Conservation (phyloP, 176 grass and related monocot genomes). For the Echinochloa phyllopogon region DNA sequence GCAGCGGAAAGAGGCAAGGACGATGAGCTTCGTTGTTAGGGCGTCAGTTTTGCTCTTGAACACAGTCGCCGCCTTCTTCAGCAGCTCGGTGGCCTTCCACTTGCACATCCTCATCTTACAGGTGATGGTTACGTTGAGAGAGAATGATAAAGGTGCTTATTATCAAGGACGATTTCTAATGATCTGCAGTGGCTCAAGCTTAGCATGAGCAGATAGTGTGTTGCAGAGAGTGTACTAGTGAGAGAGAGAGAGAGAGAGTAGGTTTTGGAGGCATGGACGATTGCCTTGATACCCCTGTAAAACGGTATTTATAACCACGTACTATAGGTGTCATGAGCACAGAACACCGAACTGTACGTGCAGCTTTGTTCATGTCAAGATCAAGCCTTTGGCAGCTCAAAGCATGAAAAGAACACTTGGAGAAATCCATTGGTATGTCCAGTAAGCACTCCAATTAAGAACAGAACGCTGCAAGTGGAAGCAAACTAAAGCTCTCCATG, state of each 20-base stretch:
- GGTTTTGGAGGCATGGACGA: slow-evolving; percentile 46
- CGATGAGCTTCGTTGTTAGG: slow-evolving; percentile 55
- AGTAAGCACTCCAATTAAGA: slow-evolving; percentile 36
- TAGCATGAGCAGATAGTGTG: slow-evolving; percentile 24
- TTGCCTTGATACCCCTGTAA: slow-evolving; percentile 43
- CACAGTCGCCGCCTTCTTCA: slow-evolving; percentile 66
- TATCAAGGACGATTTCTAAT: slow-evolving; percentile 4
- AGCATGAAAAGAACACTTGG: slow-evolving; percentile 30
- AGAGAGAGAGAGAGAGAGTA: not conserved
- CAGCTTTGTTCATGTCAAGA: slow-evolving; percentile 27
- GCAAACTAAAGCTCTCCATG: slow-evolving; percentile 31
- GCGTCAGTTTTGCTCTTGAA: slow-evolving; percentile 61
- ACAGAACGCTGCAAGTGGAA: slow-evolving; percentile 28
- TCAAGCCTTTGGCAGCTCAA: slow-evolving; percentile 30
- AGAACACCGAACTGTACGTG: not conserved
- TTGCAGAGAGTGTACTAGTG: not conserved
- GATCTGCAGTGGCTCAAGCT: slow-evolving; percentile 1
- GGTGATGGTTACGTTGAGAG: slow-evolving; percentile 6
- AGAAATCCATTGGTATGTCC: slow-evolving; percentile 42
- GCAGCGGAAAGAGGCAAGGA: slow-evolving; percentile 56
- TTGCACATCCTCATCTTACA: slow-evolving; percentile 64
- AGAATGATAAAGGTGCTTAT: slow-evolving; percentile 9
- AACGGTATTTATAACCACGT: slow-evolving; percentile 56
- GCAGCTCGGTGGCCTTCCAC: slow-evolving; percentile 55
- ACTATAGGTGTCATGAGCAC: not conserved